Evolutionary conservation across 176 grass and related monocot genomes (phyloP), one percentile per base, ranked within the genome.

Genomic region (Oryza glaberrima): DNA sequence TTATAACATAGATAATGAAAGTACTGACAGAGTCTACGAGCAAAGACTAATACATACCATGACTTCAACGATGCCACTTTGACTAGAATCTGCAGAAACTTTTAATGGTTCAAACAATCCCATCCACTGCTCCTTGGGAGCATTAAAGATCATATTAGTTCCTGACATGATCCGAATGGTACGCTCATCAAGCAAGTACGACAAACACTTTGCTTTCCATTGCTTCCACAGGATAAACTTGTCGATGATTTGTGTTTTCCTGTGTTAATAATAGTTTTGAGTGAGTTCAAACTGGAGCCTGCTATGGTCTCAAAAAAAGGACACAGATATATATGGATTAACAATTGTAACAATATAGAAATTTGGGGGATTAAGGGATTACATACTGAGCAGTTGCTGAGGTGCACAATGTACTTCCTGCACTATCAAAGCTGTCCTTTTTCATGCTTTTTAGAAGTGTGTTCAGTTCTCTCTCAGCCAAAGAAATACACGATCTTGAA

Each of bases 91-190:
- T 16, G 22, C 16, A 63, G 83, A 80, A 91, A 61, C 1, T 75
- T 77, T 90, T 60, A 91, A 80, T 49, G 34, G 77, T 64, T 93
- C 88, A 82, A 98, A 88, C 20, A 98, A 77, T 72, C 80, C 75
- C 66, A 88, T 86, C 90, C 92, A 98, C 19, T 95, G 95, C 61
- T 88, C 87, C 82, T 92, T 95, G 34, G 92, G 73, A 65, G 91
- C 84, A 52, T 26, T 84, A 64, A 98, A 98, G 49, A 98, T 95
- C 81, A 98, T 92, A 79, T 76, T 91, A 86, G 92, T 80, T 69
- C 91, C 91, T 77, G 95, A 88, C 28, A 95, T 10, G 45, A 91
- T 93, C 40, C 69, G 88, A 76, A 86, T 83, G 22, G 91, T 95
- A 78, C 88, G 82, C 35, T 92, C 86, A 84, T 91, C 76, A 45